Evolutionary conservation across 192 early-diverging fungal species (phyloP), one percentile per base, ranked within the genome.

Genomic region (Backusella circina): DNA sequence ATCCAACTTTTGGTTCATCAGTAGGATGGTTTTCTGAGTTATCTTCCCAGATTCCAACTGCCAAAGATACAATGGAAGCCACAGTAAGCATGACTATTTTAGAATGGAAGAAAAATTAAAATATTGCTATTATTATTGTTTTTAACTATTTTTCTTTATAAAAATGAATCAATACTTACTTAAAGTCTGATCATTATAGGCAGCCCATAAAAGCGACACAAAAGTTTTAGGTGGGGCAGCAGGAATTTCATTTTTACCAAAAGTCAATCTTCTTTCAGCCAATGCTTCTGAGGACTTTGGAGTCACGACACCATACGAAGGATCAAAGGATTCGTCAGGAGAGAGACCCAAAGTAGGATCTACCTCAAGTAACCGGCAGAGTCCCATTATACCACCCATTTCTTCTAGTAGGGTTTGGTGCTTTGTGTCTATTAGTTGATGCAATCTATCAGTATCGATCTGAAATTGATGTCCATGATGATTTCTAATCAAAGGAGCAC

Each of bases 11-110:
- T 66, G 90, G 89, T 21, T 95, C 94, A 66, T 88, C 88, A 70
- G 88, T 72, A 65, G 82, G 80, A 78, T 92, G 88, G 54, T 86
- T 83, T 78, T 90, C 81, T 68, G 87, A 83, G 65, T 86, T 80
- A 83, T 92, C 91, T 86, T 96, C 90, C 79, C 95, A 96, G 74
- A 97, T 84, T 44, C 96, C 96, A 67, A 97, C 87, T n/a, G 89
- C 90, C 51, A 98, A 83, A 35, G 95, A 95, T 8, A 96, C 88
- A n/a, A 90, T 72, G 26, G 96, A 89, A 28, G 97, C 97, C 54
- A 57, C 54, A 10, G 54, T 57, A 57, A 57, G 54, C 54, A 57
- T 57, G 12, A 57, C 54, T 57, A 57, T 21, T 57, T 57, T 23
- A 1, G 15, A 6, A 57, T 57, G 28, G n/a, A 21, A 15, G 21